Percentiles rank a stretch among this genome's conserved stretches.
Evolutionary conservation across 805 yeast genomes (phyloP).

Genomic region (Saturnispora sekii): DNA sequence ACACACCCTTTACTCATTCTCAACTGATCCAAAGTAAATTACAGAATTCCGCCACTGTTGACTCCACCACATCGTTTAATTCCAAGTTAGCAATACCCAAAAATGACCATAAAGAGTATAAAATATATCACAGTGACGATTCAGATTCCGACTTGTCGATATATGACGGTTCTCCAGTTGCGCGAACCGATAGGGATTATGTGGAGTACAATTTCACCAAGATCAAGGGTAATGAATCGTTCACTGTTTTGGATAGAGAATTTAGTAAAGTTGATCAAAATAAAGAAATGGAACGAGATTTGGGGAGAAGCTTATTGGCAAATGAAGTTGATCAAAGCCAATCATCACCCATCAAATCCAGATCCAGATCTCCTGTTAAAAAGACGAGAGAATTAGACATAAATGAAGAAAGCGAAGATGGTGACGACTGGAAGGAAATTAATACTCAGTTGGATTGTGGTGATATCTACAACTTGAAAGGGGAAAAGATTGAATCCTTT

Average conservation of each 20-base stretch:
- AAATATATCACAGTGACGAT: background rate
- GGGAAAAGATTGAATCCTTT: constrained; percentile 43
- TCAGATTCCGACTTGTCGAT: constrained; percentile 2
- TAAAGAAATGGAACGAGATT: background rate
- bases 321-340: background rate
- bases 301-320: too few species aligned
- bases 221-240: constrained; percentile 11
- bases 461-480: constrained; percentile 74
- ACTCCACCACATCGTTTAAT: background rate
- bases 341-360: background rate
- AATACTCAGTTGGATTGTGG: constrained; percentile 60
- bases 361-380: background rate
- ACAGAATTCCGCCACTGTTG: background rate
- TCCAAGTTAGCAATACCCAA: background rate
- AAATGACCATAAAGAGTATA: background rate
- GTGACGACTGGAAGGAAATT: constrained; percentile 78
- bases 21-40: background rate
- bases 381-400: constrained; percentile 7
- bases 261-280: constrained; percentile 10
- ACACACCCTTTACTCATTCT: background rate
- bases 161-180: background rate
- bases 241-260: constrained; percentile 15
- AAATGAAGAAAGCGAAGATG: constrained; percentile 25
- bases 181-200: constrained; percentile 17
- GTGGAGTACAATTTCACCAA: constrained; percentile 19